Evolutionary conservation across 2,329 filamentous ascomycete genomes (phyloP).

Genomic region (Huntiella bhutanensis): DNA sequence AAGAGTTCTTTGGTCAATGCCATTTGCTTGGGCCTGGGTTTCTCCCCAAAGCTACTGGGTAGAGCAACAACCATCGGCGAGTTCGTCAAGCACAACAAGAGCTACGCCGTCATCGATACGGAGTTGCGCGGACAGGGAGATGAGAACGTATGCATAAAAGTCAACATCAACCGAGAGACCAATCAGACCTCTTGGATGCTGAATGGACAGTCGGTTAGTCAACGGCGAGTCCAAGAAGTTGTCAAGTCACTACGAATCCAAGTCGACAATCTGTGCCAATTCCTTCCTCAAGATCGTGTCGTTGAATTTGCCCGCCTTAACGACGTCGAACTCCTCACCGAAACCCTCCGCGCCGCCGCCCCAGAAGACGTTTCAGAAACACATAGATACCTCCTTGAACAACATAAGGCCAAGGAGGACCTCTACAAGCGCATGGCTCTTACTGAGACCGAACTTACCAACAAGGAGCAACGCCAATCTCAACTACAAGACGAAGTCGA

Average conservation of each 20-base stretch:
- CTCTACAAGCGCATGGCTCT: constrained; percentile 35
- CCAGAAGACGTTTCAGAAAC: constrained; percentile 59
- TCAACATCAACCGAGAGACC: constrained; percentile 63
- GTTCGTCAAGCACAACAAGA: constrained; percentile 79
- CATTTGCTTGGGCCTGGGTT: constrained; percentile 83
- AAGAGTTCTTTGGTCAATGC: constrained; percentile 96
- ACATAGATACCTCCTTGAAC: constrained; percentile 54
- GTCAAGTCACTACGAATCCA: constrained; percentile 66
- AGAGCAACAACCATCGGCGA: constrained; percentile 70
- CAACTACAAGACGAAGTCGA: constrained; percentile 67
- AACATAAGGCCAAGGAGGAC: constrained; percentile 35
- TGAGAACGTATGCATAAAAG: constrained; percentile 53
- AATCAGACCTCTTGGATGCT: constrained; percentile 66
- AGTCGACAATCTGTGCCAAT: constrained; percentile 94
- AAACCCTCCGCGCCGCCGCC: constrained; percentile 78
- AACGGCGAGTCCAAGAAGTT: constrained; percentile 47
- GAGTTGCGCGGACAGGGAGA: constrained; percentile 52
- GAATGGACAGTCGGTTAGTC: constrained; percentile 43
- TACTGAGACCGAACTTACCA: constrained; percentile 34
- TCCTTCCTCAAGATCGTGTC: constrained; percentile 87
- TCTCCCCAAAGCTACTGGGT: constrained; percentile 61
- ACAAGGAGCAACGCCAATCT: constrained; percentile 50
- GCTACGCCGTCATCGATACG: constrained; percentile 69
- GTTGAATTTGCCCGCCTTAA: constrained; percentile 78
- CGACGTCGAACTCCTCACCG: constrained; percentile 61